phyloP scores from a whole-genome alignment of 1,284 basidiomycete genomes.

The Ganoderma resinaceum region DNA sequence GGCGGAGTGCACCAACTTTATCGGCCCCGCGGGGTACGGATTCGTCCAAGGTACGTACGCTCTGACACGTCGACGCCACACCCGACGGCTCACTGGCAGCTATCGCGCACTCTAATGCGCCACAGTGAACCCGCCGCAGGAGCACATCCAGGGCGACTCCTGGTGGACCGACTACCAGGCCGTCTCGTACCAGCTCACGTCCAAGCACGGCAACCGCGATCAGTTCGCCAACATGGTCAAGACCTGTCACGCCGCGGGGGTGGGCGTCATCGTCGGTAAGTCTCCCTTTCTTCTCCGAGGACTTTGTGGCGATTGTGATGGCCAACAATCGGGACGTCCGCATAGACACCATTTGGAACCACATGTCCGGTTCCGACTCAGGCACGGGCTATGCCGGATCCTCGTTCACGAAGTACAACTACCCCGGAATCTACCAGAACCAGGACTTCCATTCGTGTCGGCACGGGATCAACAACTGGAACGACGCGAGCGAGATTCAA shows the following conservation, averaged over 20 bases:
- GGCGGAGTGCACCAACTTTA: conserved; percentile 66
- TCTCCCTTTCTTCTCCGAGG: background rate
- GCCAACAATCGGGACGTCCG: background rate
- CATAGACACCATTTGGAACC: conserved; percentile 68
- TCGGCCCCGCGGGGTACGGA: conserved; percentile 71
- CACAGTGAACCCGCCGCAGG: conserved; percentile 56
- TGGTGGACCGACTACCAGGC: conserved; percentile 81
- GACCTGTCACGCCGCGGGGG: conserved; percentile 66
- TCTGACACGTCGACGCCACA: too few species aligned
- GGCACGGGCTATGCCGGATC: conserved; percentile 58
- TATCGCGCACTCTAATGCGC: background rate
- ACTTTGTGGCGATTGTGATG: background rate
- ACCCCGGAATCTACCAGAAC: conserved; percentile 60
- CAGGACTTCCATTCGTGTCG: conserved; percentile 73
- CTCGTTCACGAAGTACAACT: conserved; percentile 62
- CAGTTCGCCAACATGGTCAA: conserved; percentile 64
- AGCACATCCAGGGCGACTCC: conserved; percentile 55
- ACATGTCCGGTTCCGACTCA: conserved; percentile 59
- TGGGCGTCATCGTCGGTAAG: conserved; percentile 64
- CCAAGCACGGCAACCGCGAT: conserved; percentile 61
- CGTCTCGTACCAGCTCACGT: conserved; percentile 65
- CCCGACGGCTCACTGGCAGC: background rate
- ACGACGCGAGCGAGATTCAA: conserved; percentile 59
- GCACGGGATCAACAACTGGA: conserved; percentile 63
- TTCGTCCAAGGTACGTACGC: conserved; percentile 62